A percentile compares a stretch with the other conserved stretches of the same genome.
phyloP scores from a whole-genome alignment of 257 asterid species.

The Rehmannia glutinosa region DNA sequence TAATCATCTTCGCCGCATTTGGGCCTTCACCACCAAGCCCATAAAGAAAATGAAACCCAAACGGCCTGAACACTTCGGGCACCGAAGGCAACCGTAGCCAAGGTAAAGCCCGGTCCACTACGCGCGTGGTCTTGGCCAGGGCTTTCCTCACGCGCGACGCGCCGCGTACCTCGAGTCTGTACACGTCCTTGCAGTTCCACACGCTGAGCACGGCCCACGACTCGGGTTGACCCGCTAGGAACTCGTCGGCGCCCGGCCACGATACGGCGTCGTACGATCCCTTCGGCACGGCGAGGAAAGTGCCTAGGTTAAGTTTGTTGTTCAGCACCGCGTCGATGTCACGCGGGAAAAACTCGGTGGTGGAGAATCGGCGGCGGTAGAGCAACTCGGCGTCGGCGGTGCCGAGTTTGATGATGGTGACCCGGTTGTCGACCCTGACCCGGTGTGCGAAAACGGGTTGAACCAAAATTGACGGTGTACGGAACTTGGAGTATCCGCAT shows the following conservation, averaged over 20 bases:
- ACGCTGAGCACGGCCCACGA: conserved; percentile 87
- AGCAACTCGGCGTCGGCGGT: conserved; percentile 57
- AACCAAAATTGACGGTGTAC: conserved; percentile 70
- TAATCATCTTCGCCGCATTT: conserved; percentile 20
- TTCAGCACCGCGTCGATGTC: conserved; percentile 66
- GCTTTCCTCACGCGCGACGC: conserved; percentile 54
- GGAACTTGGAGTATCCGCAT: conserved; percentile 77
- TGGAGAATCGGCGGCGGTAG: conserved; percentile 60
- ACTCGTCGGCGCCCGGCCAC: conserved; percentile 55
- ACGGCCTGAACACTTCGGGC: conserved; percentile 75
- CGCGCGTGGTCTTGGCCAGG: conserved; percentile 49
- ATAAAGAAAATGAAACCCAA: conserved; percentile 73
- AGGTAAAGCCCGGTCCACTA: conserved; percentile 78
- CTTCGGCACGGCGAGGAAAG: conserved; percentile 61
- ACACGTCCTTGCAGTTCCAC: conserved; percentile 84
- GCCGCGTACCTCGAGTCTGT: conserved; percentile 75
- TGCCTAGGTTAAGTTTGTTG: conserved; percentile 67
- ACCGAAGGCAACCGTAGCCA: conserved; percentile 67
- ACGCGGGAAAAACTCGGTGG: conserved; percentile 79
- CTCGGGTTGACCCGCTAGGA: conserved; percentile 51
- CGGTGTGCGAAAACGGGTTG: conserved; percentile 83
- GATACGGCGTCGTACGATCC: conserved; percentile 30
- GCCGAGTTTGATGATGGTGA: conserved; percentile 42
- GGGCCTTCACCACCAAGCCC: conserved; percentile 98
- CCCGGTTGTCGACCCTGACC: conserved; percentile 22